These are phyloP conservation scores for Mortierella polycephala DNA, from an alignment of 371 early-diverging fungal genomes.

Conservation along the genomic window DNA sequence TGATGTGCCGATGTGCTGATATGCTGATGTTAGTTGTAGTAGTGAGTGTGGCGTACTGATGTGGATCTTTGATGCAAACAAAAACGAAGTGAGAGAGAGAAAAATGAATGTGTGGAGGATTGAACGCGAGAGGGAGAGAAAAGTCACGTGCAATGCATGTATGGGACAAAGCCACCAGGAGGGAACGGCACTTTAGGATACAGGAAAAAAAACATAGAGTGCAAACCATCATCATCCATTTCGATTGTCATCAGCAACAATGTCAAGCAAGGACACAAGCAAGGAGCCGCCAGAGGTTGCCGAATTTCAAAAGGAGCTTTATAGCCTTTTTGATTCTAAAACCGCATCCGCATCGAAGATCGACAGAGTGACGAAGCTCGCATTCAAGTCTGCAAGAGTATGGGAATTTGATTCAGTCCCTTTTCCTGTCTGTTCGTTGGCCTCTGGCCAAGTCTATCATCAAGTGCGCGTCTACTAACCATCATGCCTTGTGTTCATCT, in stretches of 20 bases:
- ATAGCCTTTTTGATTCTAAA: constrained; percentile 43
- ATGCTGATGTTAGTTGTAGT: background rate
- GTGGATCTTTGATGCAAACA: too few species aligned
- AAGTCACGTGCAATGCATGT: background rate
- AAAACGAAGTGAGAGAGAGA: constrained; percentile 1
- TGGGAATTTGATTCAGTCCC: background rate
- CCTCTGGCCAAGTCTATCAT: too few species aligned
- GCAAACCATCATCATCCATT: too few species aligned
- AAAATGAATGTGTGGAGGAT: too few species aligned
- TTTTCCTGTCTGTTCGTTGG: background rate
- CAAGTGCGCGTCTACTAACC: background rate
- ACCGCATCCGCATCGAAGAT: constrained; percentile 48
- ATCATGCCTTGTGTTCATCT: background rate
- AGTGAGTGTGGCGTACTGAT: too few species aligned
- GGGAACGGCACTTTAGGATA: background rate
- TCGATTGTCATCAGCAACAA: background rate
- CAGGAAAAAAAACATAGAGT: background rate
- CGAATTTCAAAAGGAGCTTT: constrained; percentile 51
- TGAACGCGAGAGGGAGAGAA: too few species aligned
- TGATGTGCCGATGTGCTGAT: background rate
- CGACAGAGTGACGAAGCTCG: constrained; percentile 44
- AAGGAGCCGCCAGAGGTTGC: constrained; percentile 52
- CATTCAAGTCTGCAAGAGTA: constrained; percentile 45
- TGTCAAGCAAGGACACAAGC: constrained; percentile 19
- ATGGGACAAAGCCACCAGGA: background rate